Evolutionary conservation across 495 filamentous ascomycete genomes (phyloP).

Genomic region (Paragyromitra xinjiangensis): DNA sequence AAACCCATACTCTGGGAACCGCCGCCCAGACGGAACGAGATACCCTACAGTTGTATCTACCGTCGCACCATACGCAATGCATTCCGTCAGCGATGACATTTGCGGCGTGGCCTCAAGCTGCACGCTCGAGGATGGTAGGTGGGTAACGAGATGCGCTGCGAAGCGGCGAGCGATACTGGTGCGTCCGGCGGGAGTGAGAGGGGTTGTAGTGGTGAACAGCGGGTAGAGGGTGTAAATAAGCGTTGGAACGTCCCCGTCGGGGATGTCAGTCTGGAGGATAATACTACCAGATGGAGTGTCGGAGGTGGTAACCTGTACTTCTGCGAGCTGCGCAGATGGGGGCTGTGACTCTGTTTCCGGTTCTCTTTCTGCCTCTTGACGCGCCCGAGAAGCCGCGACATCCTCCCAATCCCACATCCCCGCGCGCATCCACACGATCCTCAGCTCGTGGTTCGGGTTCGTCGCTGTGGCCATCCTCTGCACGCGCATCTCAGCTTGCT

Average conservation of each 20-base stretch:
- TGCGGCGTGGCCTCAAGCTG: not conserved
- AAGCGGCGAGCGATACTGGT: not conserved
- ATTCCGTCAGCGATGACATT: not conserved
- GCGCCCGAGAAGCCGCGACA: no score
- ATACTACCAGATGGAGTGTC: not conserved
- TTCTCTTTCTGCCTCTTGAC: not conserved
- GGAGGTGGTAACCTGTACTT: not conserved
- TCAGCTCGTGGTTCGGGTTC: not conserved
- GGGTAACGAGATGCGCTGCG: not conserved
- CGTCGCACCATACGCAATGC: not conserved
- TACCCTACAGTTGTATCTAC: not conserved
- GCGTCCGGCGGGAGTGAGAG: slow-evolving; percentile 1
- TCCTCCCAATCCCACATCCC: not conserved
- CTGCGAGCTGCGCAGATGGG: not conserved
- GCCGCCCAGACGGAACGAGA: not conserved
- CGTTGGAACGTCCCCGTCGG: not conserved
- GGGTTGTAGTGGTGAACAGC: not conserved
- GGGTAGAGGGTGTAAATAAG: slow-evolving; percentile 12
- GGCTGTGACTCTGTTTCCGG: not conserved
- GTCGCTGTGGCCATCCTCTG: not conserved
- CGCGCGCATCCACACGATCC: not conserved
- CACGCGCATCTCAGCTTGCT: not conserved
- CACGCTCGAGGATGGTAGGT: not conserved
- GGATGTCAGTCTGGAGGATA: not conserved
- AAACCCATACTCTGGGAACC: slow-evolving; percentile 9